A percentile compares a stretch with the other conserved stretches of the same genome.
phyloP scores from a whole-genome alignment of 2,329 filamentous ascomycete genomes.

The Ophiosphaerella korrae region DNA sequence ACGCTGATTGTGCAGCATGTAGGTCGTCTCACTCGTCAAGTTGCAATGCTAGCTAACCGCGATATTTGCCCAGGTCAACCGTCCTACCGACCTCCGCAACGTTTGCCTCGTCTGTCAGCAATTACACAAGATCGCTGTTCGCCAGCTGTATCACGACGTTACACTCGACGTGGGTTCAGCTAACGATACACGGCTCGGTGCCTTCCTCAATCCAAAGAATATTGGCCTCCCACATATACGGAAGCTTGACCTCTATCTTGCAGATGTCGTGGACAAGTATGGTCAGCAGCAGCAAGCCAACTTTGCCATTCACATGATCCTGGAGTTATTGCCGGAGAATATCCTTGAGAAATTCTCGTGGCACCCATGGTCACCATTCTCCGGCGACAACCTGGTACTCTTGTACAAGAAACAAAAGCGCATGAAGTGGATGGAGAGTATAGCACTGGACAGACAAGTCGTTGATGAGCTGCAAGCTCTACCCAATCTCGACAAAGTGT shows the following conservation, averaged over 20 bases:
- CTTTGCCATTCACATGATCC: constrained; percentile 55
- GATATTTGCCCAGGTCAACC: constrained; percentile 42
- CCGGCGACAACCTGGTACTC: constrained; percentile 53
- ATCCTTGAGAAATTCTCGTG: constrained; percentile 57
- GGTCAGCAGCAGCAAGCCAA: constrained; percentile 53
- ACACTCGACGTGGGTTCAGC: constrained; percentile 53
- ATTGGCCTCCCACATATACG: constrained; percentile 54
- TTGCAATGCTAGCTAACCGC: constrained; percentile 5
- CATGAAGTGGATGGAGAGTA: constrained; percentile 56
- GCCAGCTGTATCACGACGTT: constrained; percentile 54
- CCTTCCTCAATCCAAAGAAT: constrained; percentile 54
- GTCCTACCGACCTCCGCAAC: constrained; percentile 55
- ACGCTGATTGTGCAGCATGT: constrained; percentile 47
- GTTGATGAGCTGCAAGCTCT: constrained; percentile 51
- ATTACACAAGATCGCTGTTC: constrained; percentile 53
- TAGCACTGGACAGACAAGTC: constrained; percentile 51
- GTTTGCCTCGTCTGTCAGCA: constrained; percentile 55
- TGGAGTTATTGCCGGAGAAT: constrained; percentile 56
- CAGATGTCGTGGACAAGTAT: constrained; percentile 51
- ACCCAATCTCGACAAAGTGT: constrained; percentile 46
- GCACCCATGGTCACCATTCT: constrained; percentile 57
- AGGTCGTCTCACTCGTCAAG: constrained; percentile 15
- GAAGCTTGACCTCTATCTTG: constrained; percentile 54
- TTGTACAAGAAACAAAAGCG: constrained; percentile 56
- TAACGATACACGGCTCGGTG: constrained; percentile 51